Base-by-base conservation (phyloP, 331 rosid genomes). In the Quercus tomentella region DNA sequence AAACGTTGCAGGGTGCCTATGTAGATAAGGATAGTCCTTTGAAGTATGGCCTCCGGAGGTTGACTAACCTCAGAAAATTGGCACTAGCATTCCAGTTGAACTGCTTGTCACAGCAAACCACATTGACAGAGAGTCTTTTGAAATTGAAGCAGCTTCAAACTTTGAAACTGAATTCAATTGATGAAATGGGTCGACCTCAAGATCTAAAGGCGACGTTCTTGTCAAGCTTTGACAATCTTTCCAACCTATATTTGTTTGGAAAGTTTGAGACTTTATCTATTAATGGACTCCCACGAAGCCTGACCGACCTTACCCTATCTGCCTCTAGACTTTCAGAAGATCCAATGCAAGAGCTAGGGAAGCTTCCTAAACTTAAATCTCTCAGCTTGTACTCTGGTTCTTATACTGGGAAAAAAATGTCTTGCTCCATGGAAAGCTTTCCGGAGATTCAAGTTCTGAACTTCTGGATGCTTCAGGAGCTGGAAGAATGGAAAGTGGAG, bases 261-360 rank as follows among this genome's bases (percentile, higher is more conserved):
- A 54, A 4, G 18, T 33, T 84, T 58, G 14, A 28, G 7, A 35
- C 28, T 30, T 4, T 10, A 63, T 54, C 68, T 51, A 14, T 10
- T 28, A 4, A 3, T 5, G 16, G 1, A 23, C 75, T 87, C 22
- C 88, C 88, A 0, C 0, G n/a, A 67, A 80, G 21, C 54, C 84
- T 85, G 4, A 75, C 83, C 55, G 68, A 83, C 31, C 86, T 88
- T 62, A 82, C 87, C 26, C 73, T 88, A 71, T 85, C 91, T 17
- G 82, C 80, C 37, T 75, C 91, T 43, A 1, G 12, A 7, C 55
- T 88, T 37, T 2, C 10, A 45, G 31, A 21, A 4, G 81, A 85
- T 43, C 77, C 87, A 22, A 82, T 85, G 87, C 79, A 26, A 35
- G 8, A 56, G 78, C 72, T 85, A 68, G 82, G 56, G 68, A 56